Conservation (phyloP, 164 flowering plant species). For the Vitis vinifera region DNA sequence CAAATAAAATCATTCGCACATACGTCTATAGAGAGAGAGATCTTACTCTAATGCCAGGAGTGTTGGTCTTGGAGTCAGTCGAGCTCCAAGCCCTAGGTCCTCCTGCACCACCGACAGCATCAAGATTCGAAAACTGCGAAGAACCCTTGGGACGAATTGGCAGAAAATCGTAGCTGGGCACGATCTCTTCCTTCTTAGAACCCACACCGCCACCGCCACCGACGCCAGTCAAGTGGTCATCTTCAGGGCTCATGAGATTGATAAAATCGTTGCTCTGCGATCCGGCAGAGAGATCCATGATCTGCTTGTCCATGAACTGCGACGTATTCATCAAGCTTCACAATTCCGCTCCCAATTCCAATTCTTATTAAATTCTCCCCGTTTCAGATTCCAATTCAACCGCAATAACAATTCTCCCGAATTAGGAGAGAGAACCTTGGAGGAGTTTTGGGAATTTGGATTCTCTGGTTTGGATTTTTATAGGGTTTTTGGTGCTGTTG, state of each 20-base stretch:
- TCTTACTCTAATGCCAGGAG: slow-evolving; percentile 36
- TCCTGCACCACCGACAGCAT: slow-evolving; percentile 22
- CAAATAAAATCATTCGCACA: too few species aligned
- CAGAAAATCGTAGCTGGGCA: slow-evolving; percentile 84
- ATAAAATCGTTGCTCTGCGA: slow-evolving; percentile 48
- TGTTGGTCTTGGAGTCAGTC: slow-evolving; percentile 37
- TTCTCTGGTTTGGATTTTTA: too few species aligned
- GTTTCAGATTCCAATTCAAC: too few species aligned
- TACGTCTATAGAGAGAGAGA: neutral
- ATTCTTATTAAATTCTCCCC: too few species aligned
- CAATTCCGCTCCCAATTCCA: neutral
- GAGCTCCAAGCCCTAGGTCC: slow-evolving; percentile 62
- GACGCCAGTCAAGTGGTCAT: slow-evolving; percentile 16
- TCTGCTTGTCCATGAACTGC: slow-evolving; percentile 91
- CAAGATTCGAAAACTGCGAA: slow-evolving; percentile 29
- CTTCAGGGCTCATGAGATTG: slow-evolving; percentile 52
- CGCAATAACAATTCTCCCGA: too few species aligned
- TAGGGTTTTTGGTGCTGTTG: too few species aligned
- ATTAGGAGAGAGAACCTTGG: neutral
- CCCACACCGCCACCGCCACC: slow-evolving; percentile 9
- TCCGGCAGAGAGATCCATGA: slow-evolving; percentile 72
- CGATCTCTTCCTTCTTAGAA: slow-evolving; percentile 57
- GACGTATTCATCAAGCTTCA: slow-evolving; percentile 56
- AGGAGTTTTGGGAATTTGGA: neutral
- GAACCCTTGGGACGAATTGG: slow-evolving; percentile 53